phyloP scores from a whole-genome alignment of 2,329 filamentous ascomycete species.

The Didymella keratinophila region DNA sequence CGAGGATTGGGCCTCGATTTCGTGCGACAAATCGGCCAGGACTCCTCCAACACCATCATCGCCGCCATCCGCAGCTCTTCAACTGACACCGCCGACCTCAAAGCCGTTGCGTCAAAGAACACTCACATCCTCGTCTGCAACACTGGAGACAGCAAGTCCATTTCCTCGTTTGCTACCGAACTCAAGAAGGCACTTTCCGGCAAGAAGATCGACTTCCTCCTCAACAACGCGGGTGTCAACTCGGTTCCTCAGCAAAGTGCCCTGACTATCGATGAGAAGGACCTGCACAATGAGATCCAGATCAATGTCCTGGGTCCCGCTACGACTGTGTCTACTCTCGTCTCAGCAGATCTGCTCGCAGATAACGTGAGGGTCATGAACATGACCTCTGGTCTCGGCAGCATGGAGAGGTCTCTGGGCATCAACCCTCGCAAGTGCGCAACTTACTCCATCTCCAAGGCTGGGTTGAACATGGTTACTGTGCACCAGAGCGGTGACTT shows the following conservation, averaged over 20 bases:
- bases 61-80: background rate
- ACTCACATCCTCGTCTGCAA: slow-evolving; percentile 2
- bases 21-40: background rate
- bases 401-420: background rate
- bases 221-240: slow-evolving; percentile 6
- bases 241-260: slow-evolving; percentile 1
- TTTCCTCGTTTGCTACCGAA: slow-evolving; percentile 1
- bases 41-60: slow-evolving; percentile 1
- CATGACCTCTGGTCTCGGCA: background rate
- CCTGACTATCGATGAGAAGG: slow-evolving; percentile 1
- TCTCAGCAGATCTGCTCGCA: background rate
- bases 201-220: slow-evolving; percentile 2
- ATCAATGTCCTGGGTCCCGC: slow-evolving; percentile 2
- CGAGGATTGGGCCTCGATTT: background rate
- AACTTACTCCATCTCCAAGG: background rate
- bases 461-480: background rate
- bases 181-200: background rate
- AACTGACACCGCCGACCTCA: background rate
- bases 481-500: background rate
- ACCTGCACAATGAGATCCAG: slow-evolving; percentile 3
- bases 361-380: background rate
- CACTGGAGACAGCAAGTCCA: background rate
- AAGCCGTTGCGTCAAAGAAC: background rate
- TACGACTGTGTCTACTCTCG: background rate
- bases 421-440: background rate